A percentile compares a stretch with the other conserved stretches of the same genome.
These are phyloP conservation scores for Xerocomus tenax DNA, from an alignment of 1,284 basidiomycete species.

Conservation along the genomic window DNA sequence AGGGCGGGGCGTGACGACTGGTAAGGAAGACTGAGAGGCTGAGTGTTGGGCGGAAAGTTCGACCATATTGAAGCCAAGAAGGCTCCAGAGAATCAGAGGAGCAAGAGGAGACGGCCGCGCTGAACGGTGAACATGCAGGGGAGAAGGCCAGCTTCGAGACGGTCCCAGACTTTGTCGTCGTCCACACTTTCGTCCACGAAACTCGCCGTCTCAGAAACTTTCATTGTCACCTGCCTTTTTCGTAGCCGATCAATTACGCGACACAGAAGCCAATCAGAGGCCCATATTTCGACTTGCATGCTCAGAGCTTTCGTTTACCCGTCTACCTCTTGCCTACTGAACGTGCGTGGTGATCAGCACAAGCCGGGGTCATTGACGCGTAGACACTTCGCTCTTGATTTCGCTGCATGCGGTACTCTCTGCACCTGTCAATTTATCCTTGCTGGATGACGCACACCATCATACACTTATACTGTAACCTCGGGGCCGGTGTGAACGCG, in stretches of 20 bases:
- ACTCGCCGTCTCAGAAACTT: constrained; percentile 19
- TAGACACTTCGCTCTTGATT: too few species aligned
- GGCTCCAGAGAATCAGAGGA: constrained; percentile 7
- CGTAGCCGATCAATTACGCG: constrained; percentile 25
- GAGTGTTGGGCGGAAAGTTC: constrained; percentile 19
- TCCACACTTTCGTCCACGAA: constrained; percentile 2
- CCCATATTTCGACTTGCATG: too few species aligned
- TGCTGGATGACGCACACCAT: too few species aligned
- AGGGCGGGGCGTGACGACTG: constrained; percentile 25
- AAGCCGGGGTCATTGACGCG: too few species aligned
- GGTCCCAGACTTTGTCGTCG: constrained; percentile 2
- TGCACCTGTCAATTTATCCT: too few species aligned
- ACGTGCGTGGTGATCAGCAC: too few species aligned
- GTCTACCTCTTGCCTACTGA: too few species aligned
- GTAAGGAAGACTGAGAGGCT: constrained; percentile 22
- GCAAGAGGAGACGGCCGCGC: not conserved
- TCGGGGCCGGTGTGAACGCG: too few species aligned
- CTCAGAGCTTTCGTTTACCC: too few species aligned
- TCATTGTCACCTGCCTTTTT: constrained; percentile 26
- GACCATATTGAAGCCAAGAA: constrained; percentile 16
- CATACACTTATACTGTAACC: too few species aligned
- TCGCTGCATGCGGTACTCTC: too few species aligned
- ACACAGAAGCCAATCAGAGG: constrained; percentile 9
- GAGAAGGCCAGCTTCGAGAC: constrained; percentile 28
- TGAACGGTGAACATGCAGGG: constrained; percentile 18